These are phyloP conservation scores for Ustilago sp. DNA, from an alignment of 1,284 basidiomycete species.

Conservation along the genomic window DNA sequence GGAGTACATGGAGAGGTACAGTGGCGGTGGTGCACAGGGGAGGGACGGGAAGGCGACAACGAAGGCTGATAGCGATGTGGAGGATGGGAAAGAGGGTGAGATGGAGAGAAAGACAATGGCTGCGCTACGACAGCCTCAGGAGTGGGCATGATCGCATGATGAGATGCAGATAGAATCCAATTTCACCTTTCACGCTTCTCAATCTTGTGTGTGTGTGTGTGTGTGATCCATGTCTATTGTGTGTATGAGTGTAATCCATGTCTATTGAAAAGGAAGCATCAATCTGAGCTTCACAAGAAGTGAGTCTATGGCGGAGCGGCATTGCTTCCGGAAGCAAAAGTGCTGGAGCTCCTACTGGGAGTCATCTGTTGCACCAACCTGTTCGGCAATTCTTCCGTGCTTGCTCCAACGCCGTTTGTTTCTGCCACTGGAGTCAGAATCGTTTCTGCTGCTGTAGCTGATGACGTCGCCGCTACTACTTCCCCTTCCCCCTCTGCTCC, in stretches of 20 bases:
- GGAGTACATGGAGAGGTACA: constrained; percentile 66
- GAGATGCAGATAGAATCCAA: background rate
- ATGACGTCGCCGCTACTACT: background rate
- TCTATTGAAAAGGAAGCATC: background rate
- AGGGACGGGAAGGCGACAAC: constrained; percentile 47
- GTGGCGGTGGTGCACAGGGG: constrained; percentile 57
- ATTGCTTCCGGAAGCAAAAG: background rate
- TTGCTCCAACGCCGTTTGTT: background rate
- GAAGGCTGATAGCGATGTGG: constrained; percentile 10
- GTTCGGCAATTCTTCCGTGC: constrained; percentile 5
- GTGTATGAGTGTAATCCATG: background rate
- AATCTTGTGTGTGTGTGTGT: background rate
- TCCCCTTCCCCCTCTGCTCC: background rate
- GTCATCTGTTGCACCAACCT: constrained; percentile 18
- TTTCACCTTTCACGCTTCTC: background rate
- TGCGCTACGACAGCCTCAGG: constrained; percentile 52
- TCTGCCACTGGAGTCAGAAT: constrained; percentile 28
- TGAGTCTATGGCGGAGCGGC: background rate
- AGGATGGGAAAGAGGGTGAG: constrained; percentile 16
- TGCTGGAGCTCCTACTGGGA: constrained; percentile 4
- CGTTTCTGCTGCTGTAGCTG: constrained; percentile 30
- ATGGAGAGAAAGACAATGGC: constrained; percentile 51
- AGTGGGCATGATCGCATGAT: constrained; percentile 48
- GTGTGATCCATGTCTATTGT: background rate
- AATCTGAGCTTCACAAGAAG: background rate